Evolutionary conservation across 2,329 filamentous ascomycete genomes (phyloP).

Genomic region (Rutstroemia sp.): DNA sequence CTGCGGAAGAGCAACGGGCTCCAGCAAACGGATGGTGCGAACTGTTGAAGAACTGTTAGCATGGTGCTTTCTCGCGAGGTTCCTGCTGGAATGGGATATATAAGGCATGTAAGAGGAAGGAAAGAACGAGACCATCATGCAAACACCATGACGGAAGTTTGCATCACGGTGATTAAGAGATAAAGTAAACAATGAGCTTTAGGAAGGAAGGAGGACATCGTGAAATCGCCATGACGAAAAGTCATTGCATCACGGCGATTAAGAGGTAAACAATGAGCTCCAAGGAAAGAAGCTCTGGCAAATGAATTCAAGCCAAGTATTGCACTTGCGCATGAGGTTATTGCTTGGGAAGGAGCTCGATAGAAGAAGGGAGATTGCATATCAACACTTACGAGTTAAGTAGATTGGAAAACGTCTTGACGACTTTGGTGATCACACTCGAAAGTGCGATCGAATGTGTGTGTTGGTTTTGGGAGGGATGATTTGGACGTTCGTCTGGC

Average conservation of each 20-base stretch:
- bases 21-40: conserved; percentile 94
- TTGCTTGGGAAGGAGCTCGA: background rate
- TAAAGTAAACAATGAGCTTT: too few relatives aligned
- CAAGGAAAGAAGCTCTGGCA: background rate
- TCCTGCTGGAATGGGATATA: background rate
- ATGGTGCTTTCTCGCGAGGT: background rate
- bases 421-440: conserved; percentile 42
- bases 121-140: background rate
- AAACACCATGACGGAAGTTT: too few relatives aligned
- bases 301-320: background rate
- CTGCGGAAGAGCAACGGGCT: conserved; percentile 86
- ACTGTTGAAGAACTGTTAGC: conserved; percentile 39
- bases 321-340: too few relatives aligned
- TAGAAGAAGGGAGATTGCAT: background rate
- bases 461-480: conserved; percentile 8
- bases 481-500: background rate
- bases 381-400: conserved; percentile 75
- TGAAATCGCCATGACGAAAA: too few relatives aligned
- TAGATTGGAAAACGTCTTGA: conserved; percentile 98
- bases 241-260: background rate
- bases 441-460: conserved; percentile 23
- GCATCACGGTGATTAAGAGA: too few relatives aligned
- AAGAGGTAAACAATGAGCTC: background rate
- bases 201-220: background rate
- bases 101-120: background rate